A percentile compares a stretch with the other conserved stretches of the same genome.
These are phyloP conservation scores for Phytopythium oedochilum DNA, from an alignment of 352 stramenopile species.

Conservation along the genomic window DNA sequence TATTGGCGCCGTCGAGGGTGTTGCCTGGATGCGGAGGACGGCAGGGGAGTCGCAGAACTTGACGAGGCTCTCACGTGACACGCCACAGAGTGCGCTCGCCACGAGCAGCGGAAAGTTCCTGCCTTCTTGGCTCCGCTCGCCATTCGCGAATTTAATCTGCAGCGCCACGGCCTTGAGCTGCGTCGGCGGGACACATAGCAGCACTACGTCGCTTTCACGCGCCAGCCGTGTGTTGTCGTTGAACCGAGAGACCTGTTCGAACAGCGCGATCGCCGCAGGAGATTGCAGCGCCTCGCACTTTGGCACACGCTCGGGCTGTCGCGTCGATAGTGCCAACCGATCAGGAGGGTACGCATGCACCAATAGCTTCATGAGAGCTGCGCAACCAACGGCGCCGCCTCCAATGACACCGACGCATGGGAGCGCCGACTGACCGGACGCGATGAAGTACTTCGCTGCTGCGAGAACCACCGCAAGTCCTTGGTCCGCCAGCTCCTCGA, in stretches of 20 bases:
- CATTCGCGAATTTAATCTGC: constrained; percentile 46
- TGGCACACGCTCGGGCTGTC: constrained; percentile 44
- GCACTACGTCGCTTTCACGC: constrained; percentile 46
- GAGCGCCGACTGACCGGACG: constrained; percentile 6
- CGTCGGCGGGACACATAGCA: constrained; percentile 60
- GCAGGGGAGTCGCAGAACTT: constrained; percentile 38
- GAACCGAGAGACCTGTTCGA: constrained; percentile 35
- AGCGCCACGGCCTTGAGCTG: constrained; percentile 68
- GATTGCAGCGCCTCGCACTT: constrained; percentile 29
- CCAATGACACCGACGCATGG: constrained; percentile 49
- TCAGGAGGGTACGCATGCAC: constrained; percentile 28
- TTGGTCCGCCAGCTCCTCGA: constrained; percentile 36
- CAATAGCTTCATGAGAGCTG: constrained; percentile 45
- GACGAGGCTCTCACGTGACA: constrained; percentile 28
- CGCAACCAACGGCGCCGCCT: constrained; percentile 42
- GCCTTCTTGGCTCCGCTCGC: neutral
- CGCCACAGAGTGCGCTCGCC: constrained; percentile 42
- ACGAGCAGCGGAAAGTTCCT: constrained; percentile 18
- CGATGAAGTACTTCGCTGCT: constrained; percentile 20
- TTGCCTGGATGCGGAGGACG: constrained; percentile 18
- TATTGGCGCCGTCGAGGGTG: neutral
- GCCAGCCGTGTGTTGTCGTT: constrained; percentile 57
- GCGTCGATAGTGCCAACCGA: constrained; percentile 42
- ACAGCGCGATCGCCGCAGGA: constrained; percentile 16
- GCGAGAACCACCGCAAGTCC: constrained; percentile 30